Evolutionary conservation across 495 filamentous ascomycete genomes (phyloP).

Genomic region (Pseudoneurospora amorphoporcata): DNA sequence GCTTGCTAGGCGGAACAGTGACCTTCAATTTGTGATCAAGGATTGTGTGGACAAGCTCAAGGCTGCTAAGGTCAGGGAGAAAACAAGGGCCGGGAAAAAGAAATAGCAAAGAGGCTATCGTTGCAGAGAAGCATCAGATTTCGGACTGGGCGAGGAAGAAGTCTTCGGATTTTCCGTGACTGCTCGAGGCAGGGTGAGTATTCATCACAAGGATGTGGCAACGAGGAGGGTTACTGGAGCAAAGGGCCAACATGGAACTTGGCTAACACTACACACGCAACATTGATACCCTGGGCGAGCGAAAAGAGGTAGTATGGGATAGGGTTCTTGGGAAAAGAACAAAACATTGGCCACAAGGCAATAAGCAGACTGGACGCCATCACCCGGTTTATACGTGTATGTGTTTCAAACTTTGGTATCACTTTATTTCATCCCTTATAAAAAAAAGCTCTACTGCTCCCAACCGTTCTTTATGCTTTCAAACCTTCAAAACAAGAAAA

Average conservation of each 20-base stretch:
- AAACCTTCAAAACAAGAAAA: not conserved
- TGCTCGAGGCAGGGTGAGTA: not conserved
- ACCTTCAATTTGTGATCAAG: constrained; percentile 61
- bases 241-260: not conserved
- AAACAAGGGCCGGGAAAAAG: constrained; percentile 9
- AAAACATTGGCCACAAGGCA: not conserved
- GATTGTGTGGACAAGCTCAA: constrained; percentile 53
- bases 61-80: constrained; percentile 27
- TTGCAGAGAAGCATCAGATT: not conserved
- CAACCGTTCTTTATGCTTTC: not conserved
- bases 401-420: not conserved
- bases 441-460: not conserved
- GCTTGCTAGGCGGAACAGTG: constrained; percentile 76
- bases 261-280: not conserved
- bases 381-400: not conserved
- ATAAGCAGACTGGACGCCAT: not conserved
- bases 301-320: not conserved
- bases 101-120: not conserved
- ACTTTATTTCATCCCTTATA: not conserved
- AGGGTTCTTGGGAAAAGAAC: not conserved
- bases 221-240: not conserved
- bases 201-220: not conserved
- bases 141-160: not conserved
- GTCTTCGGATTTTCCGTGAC: rapidly evolving
- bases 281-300: not conserved